phyloP scores from a whole-genome alignment of 225 moss, liverwort and hornwort genomes.

The Physcomitrellopsis africana region DNA sequence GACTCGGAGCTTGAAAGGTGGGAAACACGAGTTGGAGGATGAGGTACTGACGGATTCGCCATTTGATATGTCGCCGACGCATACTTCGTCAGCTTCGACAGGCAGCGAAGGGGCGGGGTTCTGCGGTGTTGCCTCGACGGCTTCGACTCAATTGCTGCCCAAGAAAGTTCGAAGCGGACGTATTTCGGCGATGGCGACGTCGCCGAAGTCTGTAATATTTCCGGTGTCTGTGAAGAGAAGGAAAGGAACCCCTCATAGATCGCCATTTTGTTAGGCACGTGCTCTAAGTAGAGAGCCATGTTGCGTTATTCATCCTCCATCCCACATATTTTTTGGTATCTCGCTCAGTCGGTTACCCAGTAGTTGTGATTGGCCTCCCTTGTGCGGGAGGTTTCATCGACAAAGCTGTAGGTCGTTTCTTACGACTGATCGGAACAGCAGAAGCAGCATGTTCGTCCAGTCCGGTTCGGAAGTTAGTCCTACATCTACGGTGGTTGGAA shows the following conservation, averaged over 20 bases:
- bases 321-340: slow-evolving; percentile 65
- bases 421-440: slow-evolving; percentile 51
- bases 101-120: slow-evolving; percentile 78
- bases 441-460: slow-evolving; percentile 37
- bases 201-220: slow-evolving; percentile 81
- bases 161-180: slow-evolving; percentile 87
- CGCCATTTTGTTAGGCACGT: slow-evolving; percentile 77
- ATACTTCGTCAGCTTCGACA: slow-evolving; percentile 86
- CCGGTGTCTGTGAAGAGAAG: slow-evolving; percentile 83
- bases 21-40: slow-evolving; percentile 73
- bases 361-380: slow-evolving; percentile 56
- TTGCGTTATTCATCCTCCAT: slow-evolving; percentile 34
- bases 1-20: slow-evolving; percentile 64
- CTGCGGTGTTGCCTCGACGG: slow-evolving; percentile 75
- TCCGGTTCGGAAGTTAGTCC: slow-evolving; percentile 42
- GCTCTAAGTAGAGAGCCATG: slow-evolving; percentile 31
- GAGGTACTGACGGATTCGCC: slow-evolving; percentile 78
- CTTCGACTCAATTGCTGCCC: slow-evolving; percentile 78
- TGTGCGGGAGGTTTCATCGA: slow-evolving; percentile 54
- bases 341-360: slow-evolving; percentile 66
- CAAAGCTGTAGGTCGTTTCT: slow-evolving; percentile 49
- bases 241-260: slow-evolving; percentile 96
- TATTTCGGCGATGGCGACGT: slow-evolving; percentile 65
- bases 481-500: slow-evolving; percentile 35
- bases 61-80: slow-evolving; percentile 68